phyloP scores from a whole-genome alignment of 768 basidiomycete species.

The Pulveroboletus sp. region DNA sequence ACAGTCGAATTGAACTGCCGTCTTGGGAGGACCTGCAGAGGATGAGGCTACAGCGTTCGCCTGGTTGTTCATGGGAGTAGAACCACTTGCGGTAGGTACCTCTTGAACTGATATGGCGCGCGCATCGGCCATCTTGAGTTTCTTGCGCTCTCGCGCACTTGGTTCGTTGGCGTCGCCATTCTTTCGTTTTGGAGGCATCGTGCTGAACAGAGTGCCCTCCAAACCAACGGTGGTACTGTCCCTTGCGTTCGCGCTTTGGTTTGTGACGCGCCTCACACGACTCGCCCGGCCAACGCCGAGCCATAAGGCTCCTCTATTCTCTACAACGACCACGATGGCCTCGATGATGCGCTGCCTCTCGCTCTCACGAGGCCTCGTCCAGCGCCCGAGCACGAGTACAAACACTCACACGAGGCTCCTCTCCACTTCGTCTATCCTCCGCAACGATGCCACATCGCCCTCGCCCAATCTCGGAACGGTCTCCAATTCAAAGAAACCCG shows the following conservation, averaged over 20 bases:
- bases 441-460: slow-evolving; percentile 34
- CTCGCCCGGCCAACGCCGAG: slow-evolving; percentile 23
- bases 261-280: not conserved
- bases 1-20: slow-evolving; percentile 38
- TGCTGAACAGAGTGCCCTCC: too few relatives aligned
- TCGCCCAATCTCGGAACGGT: slow-evolving; percentile 50
- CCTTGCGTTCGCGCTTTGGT: too few relatives aligned
- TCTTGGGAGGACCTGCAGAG: slow-evolving; percentile 36
- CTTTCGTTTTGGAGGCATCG: slow-evolving; percentile 42
- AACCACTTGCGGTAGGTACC: slow-evolving; percentile 6
- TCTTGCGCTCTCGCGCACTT: slow-evolving; percentile 57
- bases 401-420: slow-evolving; percentile 32
- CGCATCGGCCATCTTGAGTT: slow-evolving; percentile 56
- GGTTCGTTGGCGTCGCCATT: slow-evolving; percentile 28
- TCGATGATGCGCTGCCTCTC: slow-evolving; percentile 31
- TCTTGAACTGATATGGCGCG: slow-evolving; percentile 65
- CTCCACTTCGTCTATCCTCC: slow-evolving; percentile 39
- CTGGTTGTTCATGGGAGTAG: slow-evolving; percentile 3
- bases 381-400: slow-evolving; percentile 6
- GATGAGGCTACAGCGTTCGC: slow-evolving; percentile 29
- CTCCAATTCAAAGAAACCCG: slow-evolving; percentile 62
- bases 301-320: not conserved
- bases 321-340: slow-evolving; percentile 29
- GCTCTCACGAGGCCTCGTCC: slow-evolving; percentile 12
- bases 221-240: too few relatives aligned